Evolutionary conservation across 257 asterid genomes (phyloP), one percentile per base, ranked within the genome.

Genomic region (Gynochthodes officinalis): DNA sequence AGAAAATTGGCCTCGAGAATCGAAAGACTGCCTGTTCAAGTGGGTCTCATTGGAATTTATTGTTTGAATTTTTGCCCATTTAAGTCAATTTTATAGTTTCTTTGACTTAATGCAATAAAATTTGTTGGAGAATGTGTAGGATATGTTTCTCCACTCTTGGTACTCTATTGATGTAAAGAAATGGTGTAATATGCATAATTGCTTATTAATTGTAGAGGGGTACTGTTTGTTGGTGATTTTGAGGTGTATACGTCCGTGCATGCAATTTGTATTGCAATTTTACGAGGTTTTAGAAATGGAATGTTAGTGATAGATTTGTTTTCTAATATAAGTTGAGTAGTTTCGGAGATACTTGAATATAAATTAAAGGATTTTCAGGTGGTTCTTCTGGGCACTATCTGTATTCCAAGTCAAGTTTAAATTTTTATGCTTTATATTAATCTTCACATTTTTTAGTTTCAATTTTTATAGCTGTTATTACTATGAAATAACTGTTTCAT

Each of bases 1-100:
- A 79, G 90, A 77, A 89, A 82, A 61, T 81, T 91, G 65, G 97
- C 97, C 75, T 81, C 95, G 4, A 88, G 97, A 80, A 91, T 84
- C 70, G 80, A 82, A 73, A 82, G 89, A 52, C 49, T 84, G 11
- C 96, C 97, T 40, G 93, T 91, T n/a, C 66, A 82, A 50, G 96
- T 93, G 80, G 72, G 71, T 7, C 39, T n/a, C n/a, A n/a, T n/a
- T n/a, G n/a, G n/a, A n/a, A n/a, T 4, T 30, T 48, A 48, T n/a
- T 49, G 72, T 8, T 44, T 21, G 16, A 15, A 23, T 13, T 23
- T 27, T 66, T 6, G 21, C 16, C 4, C 42, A 6, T 35, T 27
- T 48, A 48, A 32, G 12, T 9, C 30, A 68, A 50, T 19, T 52
- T 68, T 4, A 48, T 48, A 16, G 28, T 21, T 64, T 12, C 14